Conservation (phyloP, 2,329 filamentous ascomycete genomes). For the Didymella segeticola region DNA sequence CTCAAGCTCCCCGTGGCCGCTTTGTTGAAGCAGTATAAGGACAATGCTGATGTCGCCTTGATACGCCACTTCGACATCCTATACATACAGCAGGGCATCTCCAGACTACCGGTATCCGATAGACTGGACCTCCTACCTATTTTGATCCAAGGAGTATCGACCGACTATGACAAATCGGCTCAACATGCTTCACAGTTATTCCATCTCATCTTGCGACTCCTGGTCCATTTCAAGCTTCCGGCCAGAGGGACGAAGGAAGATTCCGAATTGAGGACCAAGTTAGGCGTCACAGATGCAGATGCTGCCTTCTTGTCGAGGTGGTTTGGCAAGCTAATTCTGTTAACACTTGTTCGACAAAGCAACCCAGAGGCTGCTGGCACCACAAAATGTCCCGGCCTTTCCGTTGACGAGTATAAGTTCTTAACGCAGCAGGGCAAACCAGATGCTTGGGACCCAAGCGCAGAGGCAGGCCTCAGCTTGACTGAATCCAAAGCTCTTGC, state of each 20-base stretch:
- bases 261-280: conserved; percentile 65
- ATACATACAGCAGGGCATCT: conserved; percentile 85
- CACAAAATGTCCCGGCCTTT: conserved; percentile 66
- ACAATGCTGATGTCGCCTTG: conserved; percentile 69
- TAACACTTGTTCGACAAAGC: conserved; percentile 54
- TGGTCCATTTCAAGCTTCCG: conserved; percentile 75
- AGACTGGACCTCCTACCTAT: conserved; percentile 76
- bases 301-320: conserved; percentile 75
- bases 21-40: conserved; percentile 88
- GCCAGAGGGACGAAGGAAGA: conserved; percentile 82
- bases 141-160: conserved; percentile 70
- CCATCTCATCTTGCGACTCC: conserved; percentile 78
- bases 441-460: conserved; percentile 70
- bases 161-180: conserved; percentile 62
- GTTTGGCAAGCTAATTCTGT: conserved; percentile 78
- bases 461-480: conserved; percentile 68
- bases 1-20: conserved; percentile 84
- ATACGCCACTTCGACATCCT: conserved; percentile 87
- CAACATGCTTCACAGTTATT: conserved; percentile 73
- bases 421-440: conserved; percentile 70
- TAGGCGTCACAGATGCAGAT: conserved; percentile 75
- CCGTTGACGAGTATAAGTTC: conserved; percentile 71
- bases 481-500: conserved; percentile 73
- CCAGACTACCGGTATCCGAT: conserved; percentile 65
- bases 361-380: conserved; percentile 48